These are phyloP conservation scores for Trichoderma koningii DNA, from an alignment of 2,329 filamentous ascomycete species.

Conservation along the genomic window DNA sequence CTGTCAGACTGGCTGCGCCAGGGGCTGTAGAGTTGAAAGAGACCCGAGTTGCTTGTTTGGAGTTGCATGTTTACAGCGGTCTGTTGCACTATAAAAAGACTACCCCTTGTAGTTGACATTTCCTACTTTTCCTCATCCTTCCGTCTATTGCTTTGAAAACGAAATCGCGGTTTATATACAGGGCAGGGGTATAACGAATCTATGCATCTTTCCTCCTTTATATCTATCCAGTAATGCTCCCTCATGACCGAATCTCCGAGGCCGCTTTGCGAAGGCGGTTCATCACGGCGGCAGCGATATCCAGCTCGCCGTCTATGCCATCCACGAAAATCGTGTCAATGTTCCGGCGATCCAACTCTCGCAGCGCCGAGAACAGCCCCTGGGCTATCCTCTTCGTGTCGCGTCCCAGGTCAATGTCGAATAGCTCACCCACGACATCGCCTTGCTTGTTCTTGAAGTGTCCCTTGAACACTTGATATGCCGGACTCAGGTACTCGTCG, in stretches of 20 bases:
- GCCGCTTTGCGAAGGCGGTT: slow-evolving; percentile 80
- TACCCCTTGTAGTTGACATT: slow-evolving; percentile 13
- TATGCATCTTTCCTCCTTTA: slow-evolving; percentile 29
- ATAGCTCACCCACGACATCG: slow-evolving; percentile 46
- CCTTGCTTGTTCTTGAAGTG: slow-evolving; percentile 41
- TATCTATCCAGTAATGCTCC: slow-evolving; percentile 32
- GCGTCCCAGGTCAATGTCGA: slow-evolving; percentile 73
- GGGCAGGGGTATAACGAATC: slow-evolving; percentile 28
- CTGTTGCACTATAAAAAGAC: slow-evolving; percentile 16
- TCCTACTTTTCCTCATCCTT: slow-evolving; percentile 20
- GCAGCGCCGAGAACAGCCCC: slow-evolving; percentile 81
- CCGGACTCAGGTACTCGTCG: slow-evolving; percentile 36
- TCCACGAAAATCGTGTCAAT: slow-evolving; percentile 89
- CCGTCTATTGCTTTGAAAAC: slow-evolving; percentile 25
- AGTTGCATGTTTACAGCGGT: slow-evolving; percentile 26
- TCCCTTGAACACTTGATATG: slow-evolving; percentile 47
- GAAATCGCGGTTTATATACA: slow-evolving; percentile 24
- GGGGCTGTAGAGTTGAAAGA: slow-evolving; percentile 58
- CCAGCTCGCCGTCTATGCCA: slow-evolving; percentile 76
- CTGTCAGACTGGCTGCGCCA: slow-evolving; percentile 88
- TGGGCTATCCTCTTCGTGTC: slow-evolving; percentile 76
- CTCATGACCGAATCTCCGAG: slow-evolving; percentile 57
- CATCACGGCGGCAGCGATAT: slow-evolving; percentile 85
- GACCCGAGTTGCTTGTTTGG: slow-evolving; percentile 9
- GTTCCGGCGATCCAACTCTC: slow-evolving; percentile 77